Evolutionary conservation across 306 rosid genomes (phyloP).

Genomic region (Trifolium repens): DNA sequence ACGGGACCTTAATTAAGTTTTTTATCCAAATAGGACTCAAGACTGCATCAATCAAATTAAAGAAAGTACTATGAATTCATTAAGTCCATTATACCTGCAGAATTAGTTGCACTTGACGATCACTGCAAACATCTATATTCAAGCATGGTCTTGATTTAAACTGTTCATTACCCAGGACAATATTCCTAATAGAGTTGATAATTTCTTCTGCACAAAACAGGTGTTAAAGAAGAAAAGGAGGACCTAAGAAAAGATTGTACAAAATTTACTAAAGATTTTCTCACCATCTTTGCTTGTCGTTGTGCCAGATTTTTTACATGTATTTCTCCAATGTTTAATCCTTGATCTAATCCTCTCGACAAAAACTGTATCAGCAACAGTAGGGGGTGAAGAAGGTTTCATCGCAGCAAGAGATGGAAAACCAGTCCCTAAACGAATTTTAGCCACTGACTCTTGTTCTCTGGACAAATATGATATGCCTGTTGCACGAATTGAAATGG

Average conservation of each 20-base stretch:
- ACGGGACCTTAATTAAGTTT: too few species aligned
- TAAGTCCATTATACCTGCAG: conserved; percentile 61
- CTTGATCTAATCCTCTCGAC: conserved; percentile 71
- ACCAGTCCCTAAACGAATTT: conserved; percentile 54
- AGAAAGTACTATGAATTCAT: conserved; percentile 23
- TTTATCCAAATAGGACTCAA: neutral
- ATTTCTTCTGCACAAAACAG: conserved; percentile 62
- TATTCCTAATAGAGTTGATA: conserved; percentile 61
- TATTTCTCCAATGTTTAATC: conserved; percentile 63
- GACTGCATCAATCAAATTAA: conserved; percentile 34
- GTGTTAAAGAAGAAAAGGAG: conserved; percentile 28
- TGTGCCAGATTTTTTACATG: conserved; percentile 47
- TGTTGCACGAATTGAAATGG: conserved; percentile 43
- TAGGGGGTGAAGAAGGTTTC: conserved; percentile 52
- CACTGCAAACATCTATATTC: conserved; percentile 81
- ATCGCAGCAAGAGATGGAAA: conserved; percentile 33
- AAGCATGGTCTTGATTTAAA: conserved; percentile 75
- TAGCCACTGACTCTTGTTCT: conserved; percentile 74
- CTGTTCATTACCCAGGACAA: conserved; percentile 61
- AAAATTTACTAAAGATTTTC: conserved; percentile 34
- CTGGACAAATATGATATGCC: conserved; percentile 91
- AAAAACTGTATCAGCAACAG: conserved; percentile 74
- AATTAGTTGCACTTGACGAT: conserved; percentile 74
- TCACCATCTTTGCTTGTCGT: conserved; percentile 60
- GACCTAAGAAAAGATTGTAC: conserved; percentile 11